phyloP scores from a whole-genome alignment of 2,329 filamentous ascomycete genomes.

The Amauroascus niger region DNA sequence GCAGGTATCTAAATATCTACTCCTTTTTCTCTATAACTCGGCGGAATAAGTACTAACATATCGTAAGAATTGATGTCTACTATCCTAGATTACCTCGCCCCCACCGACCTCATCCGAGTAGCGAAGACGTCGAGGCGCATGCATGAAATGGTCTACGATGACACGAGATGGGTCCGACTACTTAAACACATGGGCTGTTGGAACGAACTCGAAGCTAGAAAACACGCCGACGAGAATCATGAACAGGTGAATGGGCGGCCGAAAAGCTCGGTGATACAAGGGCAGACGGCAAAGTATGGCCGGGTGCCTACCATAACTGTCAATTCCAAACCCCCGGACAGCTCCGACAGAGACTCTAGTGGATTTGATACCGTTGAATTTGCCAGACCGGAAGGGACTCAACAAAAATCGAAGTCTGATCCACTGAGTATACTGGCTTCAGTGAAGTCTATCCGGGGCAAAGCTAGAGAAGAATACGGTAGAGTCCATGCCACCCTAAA shows the following conservation, averaged over 20 bases:
- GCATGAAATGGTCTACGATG: constrained; percentile 98
- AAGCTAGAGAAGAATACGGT: constrained; percentile 80
- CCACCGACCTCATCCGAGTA: constrained; percentile 74
- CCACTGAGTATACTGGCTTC: constrained; percentile 59
- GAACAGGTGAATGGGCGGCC: constrained; percentile 13
- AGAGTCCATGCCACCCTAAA: constrained; percentile 81
- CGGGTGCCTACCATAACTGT: neutral
- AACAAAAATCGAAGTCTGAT: constrained; percentile 44
- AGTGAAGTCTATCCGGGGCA: constrained; percentile 68
- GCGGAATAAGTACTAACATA: constrained; percentile 17
- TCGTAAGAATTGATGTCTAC: constrained; percentile 46
- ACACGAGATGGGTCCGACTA: constrained; percentile 84
- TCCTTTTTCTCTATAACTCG: neutral
- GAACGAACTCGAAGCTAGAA: constrained; percentile 79
- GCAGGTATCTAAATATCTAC: constrained; percentile 50
- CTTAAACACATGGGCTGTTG: constrained; percentile 81
- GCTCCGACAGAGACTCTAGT: constrained; percentile 42
- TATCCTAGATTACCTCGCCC: constrained; percentile 80
- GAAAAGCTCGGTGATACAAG: neutral
- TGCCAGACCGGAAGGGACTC: constrained; percentile 29
- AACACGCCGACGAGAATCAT: constrained; percentile 62
- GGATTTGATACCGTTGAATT: constrained; percentile 73
- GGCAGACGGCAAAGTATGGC: neutral
- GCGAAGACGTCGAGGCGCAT: constrained; percentile 76
- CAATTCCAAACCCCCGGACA: neutral